phyloP scores from a whole-genome alignment of 2,329 filamentous ascomycete species.

The Setomelanomma holmii region DNA sequence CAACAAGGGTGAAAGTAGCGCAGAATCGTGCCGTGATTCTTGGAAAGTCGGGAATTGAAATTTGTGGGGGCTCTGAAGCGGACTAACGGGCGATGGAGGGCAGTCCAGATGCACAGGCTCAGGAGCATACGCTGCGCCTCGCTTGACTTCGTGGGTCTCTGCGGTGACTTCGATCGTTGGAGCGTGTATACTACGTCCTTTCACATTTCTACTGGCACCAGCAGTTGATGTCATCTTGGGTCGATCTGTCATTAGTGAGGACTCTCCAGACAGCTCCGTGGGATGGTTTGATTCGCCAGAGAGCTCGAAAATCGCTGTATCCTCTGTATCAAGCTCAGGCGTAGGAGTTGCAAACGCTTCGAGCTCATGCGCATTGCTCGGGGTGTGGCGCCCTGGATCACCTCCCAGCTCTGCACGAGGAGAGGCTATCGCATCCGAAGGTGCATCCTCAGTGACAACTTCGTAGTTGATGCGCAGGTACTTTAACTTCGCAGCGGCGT shows the following conservation, averaged over 20 bases:
- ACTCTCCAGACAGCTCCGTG: slow-evolving; percentile 31
- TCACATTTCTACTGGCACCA: not conserved
- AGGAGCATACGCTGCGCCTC: slow-evolving; percentile 56
- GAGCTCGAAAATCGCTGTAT: slow-evolving; percentile 31
- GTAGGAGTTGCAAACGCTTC: slow-evolving; percentile 18
- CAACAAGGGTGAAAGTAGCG: slow-evolving; percentile 22
- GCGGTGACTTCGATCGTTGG: slow-evolving; percentile 35
- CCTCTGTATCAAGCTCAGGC: slow-evolving; percentile 31
- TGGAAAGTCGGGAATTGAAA: not conserved
- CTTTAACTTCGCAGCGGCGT: slow-evolving; percentile 57
- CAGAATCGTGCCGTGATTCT: not conserved
- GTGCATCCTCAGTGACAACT: slow-evolving; percentile 58
- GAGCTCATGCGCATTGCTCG: slow-evolving; percentile 37
- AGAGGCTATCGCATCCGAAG: slow-evolving; percentile 16
- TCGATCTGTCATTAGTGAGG: slow-evolving; percentile 1
- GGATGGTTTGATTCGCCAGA: slow-evolving; percentile 36
- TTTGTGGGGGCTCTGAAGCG: slow-evolving; percentile 12
- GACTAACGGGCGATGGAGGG: slow-evolving; percentile 23
- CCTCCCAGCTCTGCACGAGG: slow-evolving; percentile 38
- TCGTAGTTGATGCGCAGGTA: slow-evolving; percentile 64
- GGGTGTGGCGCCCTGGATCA: slow-evolving; percentile 22
- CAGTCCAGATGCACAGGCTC: slow-evolving; percentile 48
- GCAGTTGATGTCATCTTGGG: not conserved
- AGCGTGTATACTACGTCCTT: not conserved
- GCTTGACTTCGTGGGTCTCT: slow-evolving; percentile 44